Evolutionary conservation across 1,284 basidiomycete genomes (phyloP).

Genomic region (Cystobasidium pallidum): DNA sequence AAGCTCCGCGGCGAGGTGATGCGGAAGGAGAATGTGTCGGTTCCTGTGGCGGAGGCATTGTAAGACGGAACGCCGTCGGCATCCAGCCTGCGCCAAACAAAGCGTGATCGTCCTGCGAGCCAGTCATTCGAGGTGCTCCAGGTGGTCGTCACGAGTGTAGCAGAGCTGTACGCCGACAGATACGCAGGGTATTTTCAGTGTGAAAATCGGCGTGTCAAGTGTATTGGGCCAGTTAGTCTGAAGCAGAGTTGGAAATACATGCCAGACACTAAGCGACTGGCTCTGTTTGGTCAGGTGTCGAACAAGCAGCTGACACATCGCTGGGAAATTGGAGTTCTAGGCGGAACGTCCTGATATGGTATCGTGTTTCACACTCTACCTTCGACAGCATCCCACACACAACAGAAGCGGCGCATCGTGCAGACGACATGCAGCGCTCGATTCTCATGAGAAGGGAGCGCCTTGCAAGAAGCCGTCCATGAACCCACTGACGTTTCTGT

Average conservation of each 20-base stretch:
- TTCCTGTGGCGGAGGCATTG: background rate
- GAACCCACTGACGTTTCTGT: too few relatives aligned
- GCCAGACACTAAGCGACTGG: background rate
- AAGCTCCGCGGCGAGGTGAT: background rate
- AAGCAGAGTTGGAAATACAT: background rate
- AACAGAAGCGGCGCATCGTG: too few relatives aligned
- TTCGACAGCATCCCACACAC: too few relatives aligned
- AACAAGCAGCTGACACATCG: background rate
- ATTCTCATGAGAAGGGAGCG: too few relatives aligned
- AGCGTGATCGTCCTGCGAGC: constrained; percentile 7
- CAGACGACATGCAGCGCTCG: too few relatives aligned
- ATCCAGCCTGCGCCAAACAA: constrained; percentile 21
- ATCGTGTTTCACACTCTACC: too few relatives aligned
- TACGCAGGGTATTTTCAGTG: too few relatives aligned
- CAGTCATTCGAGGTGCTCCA: background rate
- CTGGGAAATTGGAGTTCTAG: background rate
- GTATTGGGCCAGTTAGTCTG: background rate
- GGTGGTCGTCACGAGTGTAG: too few relatives aligned
- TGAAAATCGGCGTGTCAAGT: too few relatives aligned
- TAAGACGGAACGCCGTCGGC: constrained; percentile 11
- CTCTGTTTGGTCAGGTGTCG: constrained; percentile 8
- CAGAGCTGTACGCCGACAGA: too few relatives aligned
- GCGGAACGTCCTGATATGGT: too few relatives aligned
- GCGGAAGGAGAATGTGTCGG: background rate
- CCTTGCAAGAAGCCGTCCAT: too few relatives aligned